Conservation (phyloP, 805 yeast species). For the Metschnikowia sp. region DNA sequence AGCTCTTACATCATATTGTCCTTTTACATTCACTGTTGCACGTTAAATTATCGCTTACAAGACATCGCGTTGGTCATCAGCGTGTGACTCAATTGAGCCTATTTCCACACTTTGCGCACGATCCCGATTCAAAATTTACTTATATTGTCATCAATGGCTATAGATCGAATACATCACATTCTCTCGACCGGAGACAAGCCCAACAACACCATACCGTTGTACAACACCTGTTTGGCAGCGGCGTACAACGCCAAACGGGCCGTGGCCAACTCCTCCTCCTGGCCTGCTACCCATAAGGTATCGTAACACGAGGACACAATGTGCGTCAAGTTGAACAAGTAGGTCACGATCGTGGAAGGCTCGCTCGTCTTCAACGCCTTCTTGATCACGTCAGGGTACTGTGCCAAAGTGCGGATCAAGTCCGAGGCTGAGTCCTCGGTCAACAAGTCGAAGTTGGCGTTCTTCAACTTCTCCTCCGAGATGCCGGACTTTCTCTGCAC, state of each 20-base stretch:
- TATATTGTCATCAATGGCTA: too few species aligned
- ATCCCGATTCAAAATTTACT: too few species aligned
- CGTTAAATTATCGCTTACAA: too few species aligned
- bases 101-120: too few species aligned
- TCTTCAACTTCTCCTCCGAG: slow-evolving; percentile 37
- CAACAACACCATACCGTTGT: slow-evolving; percentile 83
- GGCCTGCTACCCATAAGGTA: slow-evolving; percentile 95
- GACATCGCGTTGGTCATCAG: too few species aligned
- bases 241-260: slow-evolving; percentile 92
- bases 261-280: slow-evolving; percentile 75
- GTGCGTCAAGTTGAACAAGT: slow-evolving; percentile 87
- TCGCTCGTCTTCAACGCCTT: slow-evolving; percentile 81
- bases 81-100: too few species aligned
- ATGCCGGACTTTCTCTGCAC: slow-evolving; percentile 78
- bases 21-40: too few species aligned
- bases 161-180: slow-evolving; percentile 52
- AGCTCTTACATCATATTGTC: too few species aligned
- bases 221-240: slow-evolving; percentile 83
- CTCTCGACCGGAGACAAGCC: slow-evolving; percentile 98
- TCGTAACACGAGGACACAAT: slow-evolving; percentile 96
- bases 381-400: slow-evolving; percentile 86
- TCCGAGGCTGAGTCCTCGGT: slow-evolving; percentile 68
- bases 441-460: slow-evolving; percentile 59
- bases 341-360: slow-evolving; percentile 92
- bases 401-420: slow-evolving; percentile 74